Percentiles rank a stretch among this genome's conserved stretches.
These are phyloP conservation scores for Microcyclosporella mali DNA, from an alignment of 2,329 filamentous ascomycete genomes.

Conservation along the genomic window DNA sequence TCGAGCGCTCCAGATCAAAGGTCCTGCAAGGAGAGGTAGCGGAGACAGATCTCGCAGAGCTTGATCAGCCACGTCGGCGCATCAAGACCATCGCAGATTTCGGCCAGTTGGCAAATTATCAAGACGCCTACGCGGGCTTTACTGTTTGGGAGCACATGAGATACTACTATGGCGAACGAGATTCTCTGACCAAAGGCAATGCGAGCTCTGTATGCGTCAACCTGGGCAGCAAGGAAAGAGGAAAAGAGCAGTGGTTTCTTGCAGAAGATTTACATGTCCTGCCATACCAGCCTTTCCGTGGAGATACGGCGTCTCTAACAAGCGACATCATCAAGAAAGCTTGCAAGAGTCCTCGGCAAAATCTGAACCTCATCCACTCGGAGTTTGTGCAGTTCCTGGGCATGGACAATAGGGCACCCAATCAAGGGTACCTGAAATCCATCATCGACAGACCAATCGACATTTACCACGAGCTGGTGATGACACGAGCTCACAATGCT, in stretches of 20 bases:
- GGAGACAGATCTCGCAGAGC: neutral
- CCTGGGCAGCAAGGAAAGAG: neutral
- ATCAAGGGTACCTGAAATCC: neutral
- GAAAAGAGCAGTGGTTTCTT: neutral
- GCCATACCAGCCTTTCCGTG: neutral
- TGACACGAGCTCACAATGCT: neutral
- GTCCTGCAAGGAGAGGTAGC: too few relatives aligned
- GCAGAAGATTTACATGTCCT: neutral
- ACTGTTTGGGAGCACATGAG: neutral
- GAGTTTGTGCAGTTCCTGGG: neutral
- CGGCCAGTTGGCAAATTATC: neutral
- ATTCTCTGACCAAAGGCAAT: neutral
- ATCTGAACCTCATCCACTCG: neutral
- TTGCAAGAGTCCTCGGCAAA: neutral
- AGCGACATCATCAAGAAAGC: neutral
- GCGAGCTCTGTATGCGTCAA: neutral
- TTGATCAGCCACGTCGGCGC: slow-evolving; percentile 2
- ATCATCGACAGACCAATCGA: neutral
- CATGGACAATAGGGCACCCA: neutral
- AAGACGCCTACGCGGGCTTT: neutral
- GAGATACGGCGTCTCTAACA: neutral
- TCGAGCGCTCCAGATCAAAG: slow-evolving; percentile 1
- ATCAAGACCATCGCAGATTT: slow-evolving; percentile 3
- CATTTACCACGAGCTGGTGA: neutral
- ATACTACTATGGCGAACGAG: neutral